Evolutionary conservation across 2,329 filamentous ascomycete species (phyloP).

Genomic region (Diplodia intermedia): DNA sequence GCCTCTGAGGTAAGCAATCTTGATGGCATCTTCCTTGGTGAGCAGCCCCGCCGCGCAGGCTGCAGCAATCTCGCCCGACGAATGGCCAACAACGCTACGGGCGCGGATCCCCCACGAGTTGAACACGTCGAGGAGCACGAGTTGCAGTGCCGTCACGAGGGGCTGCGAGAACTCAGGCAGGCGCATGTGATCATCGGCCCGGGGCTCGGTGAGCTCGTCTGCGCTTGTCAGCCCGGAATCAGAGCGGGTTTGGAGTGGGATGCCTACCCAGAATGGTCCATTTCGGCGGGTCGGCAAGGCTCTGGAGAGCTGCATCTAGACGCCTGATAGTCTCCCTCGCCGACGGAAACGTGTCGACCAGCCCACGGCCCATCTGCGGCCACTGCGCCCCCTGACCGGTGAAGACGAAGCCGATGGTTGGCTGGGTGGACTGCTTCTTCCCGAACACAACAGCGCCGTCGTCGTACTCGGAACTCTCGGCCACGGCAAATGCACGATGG

Average conservation of each 20-base stretch:
- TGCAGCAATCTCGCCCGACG: slow-evolving; percentile 34
- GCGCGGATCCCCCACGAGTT: slow-evolving; percentile 23
- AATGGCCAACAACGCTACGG: slow-evolving; percentile 31
- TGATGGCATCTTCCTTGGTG: slow-evolving; percentile 32
- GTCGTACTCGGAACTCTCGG: slow-evolving; percentile 3
- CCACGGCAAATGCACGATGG: slow-evolving; percentile 6
- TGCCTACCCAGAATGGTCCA: slow-evolving; percentile 31
- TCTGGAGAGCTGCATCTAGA: slow-evolving; percentile 37
- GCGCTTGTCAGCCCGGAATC: background rate
- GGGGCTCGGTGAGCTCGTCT: slow-evolving; percentile 34
- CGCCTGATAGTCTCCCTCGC: background rate
- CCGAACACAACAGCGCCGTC: slow-evolving; percentile 17
- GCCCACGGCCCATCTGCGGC: slow-evolving; percentile 42
- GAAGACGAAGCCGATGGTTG: slow-evolving; percentile 46
- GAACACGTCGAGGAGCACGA: slow-evolving; percentile 29
- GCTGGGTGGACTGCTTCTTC: slow-evolving; percentile 20
- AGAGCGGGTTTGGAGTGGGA: too few species aligned
- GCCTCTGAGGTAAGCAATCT: slow-evolving; percentile 34
- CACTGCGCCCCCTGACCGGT: slow-evolving; percentile 51
- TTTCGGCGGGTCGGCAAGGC: slow-evolving; percentile 32
- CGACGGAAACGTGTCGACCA: slow-evolving; percentile 27
- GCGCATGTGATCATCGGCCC: slow-evolving; percentile 26
- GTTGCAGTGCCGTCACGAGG: slow-evolving; percentile 33
- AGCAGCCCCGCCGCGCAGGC: slow-evolving; percentile 34
- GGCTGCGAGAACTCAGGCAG: slow-evolving; percentile 33